Base-by-base conservation (phyloP, 345 rosid species). In the Zanthoxylum bungeanum region DNA sequence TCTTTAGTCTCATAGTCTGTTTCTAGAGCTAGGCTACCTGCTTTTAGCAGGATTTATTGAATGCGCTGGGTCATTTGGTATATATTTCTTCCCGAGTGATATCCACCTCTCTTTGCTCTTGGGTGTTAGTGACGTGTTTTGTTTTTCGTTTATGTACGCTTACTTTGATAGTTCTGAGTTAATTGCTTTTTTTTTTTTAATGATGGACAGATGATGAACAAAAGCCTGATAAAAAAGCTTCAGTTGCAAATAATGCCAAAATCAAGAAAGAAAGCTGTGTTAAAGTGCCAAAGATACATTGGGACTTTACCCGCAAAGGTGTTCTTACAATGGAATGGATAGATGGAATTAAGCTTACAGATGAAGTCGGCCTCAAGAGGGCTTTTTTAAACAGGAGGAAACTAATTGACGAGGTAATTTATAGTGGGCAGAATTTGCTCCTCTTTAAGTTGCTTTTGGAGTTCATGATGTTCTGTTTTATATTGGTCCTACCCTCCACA, bases 281-380 rank as follows among this genome's bases (percentile, higher is more conserved):
- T 53, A 92, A 87, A 85, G 98, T 91, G 70, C 99, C 98, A 50
- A 95, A 91, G 79, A 90, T 95, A 69, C 81, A 90, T 79, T 92
- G 99, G 99, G 83, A 86, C 16, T 61, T 83, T 62, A 92, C 98
- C 7, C 85, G 93, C 62, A 89, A 81, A 42, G 85, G 89, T 59
- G 99, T 95, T 46, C 97, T 95, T 60, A 95, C 99, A 11, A 92
- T 95, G 99, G 98, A 95, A 77, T 95, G 99, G 99, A 66, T 95
- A 39, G 93, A 95, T 85, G 96, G 91, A 74, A 92, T 95, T 81
- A 95, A 92, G 80, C 91, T 95, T 65, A 95, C 99, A 27, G 90
- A 95, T 78, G 89, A 91, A 67, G 65, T 71, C 53, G 73, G 79
- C 70, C 77, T 95, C 74, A 80, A 53, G 70, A 78, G 70, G 71